Base-by-base conservation (phyloP, 768 basidiomycete genomes). In the Leccinum truebloodii region DNA sequence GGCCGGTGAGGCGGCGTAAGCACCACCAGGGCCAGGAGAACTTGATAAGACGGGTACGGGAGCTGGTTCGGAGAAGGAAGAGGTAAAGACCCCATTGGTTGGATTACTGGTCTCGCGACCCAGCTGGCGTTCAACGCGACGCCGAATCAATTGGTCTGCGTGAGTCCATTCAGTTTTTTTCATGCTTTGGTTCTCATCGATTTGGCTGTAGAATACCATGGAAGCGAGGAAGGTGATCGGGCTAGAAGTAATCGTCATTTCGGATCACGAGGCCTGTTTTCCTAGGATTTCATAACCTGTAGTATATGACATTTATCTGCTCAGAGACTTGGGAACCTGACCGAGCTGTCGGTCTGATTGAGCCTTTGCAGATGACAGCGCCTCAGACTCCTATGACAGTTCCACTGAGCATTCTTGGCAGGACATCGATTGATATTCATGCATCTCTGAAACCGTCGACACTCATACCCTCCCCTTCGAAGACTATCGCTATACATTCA, bases 141-240 rank as follows among this genome's bases (percentile, higher is more conserved):
- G 57, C 92, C 90, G 44, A 93, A 92, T 70, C 90, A 90, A 70
- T 76, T 94, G 64, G 83, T 93, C 28, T 92, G 95, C 77, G 94
- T 93, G 69, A 73, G 90, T 6, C 82, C 7, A 41, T n/a, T 10
- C 18, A 18, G 8, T 18, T 41, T 41, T n/a, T 41, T 9, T 18
- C 10, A 52, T 64, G 50, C 61, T 71, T 12, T 44, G 39, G 18
- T 2, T 44, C 30, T 60, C 56, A 50, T 13, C 35, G 1, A 4
- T 6, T 54, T 50, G 37, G 18, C 1, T 67, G 4, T 51, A 92
- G 90, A 84, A 81, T 59, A 67, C 92, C 50, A 76, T 86, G 70
- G 83, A 80, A 16, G 66, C 86, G 59, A 77, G 84, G 63, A 90
- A 93, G 71, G 81, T 90, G 14, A 73, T 78, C 30, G 86, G 82